A percentile compares a stretch with the other conserved stretches of the same genome.
phyloP scores from a whole-genome alignment of 2,329 filamentous ascomycete species.

The Penicillium sp. region DNA sequence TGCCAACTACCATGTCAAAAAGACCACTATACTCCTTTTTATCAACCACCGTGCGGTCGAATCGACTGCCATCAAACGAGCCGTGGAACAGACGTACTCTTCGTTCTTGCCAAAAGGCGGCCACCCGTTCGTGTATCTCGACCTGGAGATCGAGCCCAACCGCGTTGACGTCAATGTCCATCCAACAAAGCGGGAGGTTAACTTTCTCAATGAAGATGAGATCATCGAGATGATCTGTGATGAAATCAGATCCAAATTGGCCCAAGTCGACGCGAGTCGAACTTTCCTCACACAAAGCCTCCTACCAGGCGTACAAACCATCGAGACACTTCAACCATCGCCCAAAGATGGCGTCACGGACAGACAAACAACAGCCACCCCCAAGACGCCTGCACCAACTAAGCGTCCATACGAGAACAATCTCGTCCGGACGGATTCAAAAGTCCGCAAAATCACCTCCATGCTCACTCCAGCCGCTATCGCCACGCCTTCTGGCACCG shows the following conservation, averaged over 20 bases:
- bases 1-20: conserved; percentile 92
- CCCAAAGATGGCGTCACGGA: conserved; percentile 35
- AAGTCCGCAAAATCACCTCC: conserved; percentile 89
- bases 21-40: conserved; percentile 83
- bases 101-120: conserved; percentile 88
- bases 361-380: conserved; percentile 36
- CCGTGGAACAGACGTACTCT: conserved; percentile 85
- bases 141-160: conserved; percentile 86
- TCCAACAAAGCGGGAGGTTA: conserved; percentile 94
- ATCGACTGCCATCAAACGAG: conserved; percentile 82
- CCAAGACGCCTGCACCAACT: conserved; percentile 37
- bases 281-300: conserved; percentile 94
- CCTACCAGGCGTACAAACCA: conserved; percentile 64
- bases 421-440: conserved; percentile 85
- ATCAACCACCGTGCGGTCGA: conserved; percentile 97
- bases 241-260: conserved; percentile 73
- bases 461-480: conserved; percentile 70
- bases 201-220: conserved; percentile 97
- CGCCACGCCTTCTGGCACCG: conserved; percentile 28
- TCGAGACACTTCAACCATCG: conserved; percentile 37
- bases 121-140: conserved; percentile 91
- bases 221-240: conserved; percentile 85
- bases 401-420: conserved; percentile 77
- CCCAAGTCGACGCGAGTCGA: conserved; percentile 87
- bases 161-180: conserved; percentile 97